These are phyloP conservation scores for Eleusine coracana DNA, from an alignment of 176 grass and related monocot species.

Conservation along the genomic window DNA sequence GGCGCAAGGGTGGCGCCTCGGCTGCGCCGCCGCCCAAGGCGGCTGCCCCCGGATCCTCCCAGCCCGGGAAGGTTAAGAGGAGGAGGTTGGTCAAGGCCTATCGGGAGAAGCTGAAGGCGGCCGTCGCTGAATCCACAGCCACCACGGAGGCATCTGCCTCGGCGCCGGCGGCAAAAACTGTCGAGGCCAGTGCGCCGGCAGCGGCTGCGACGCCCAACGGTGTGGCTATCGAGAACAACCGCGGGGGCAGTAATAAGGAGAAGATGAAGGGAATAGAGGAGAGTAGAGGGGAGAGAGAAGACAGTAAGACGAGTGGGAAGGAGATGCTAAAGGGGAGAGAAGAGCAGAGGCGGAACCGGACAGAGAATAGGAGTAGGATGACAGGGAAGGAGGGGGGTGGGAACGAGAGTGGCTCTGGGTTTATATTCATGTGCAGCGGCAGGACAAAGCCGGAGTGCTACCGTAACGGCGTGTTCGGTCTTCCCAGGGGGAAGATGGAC, in stretches of 20 bases:
- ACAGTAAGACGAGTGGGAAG: background rate
- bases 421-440: conserved; percentile 77
- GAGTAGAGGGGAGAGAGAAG: background rate
- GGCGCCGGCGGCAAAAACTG: background rate
- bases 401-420: conserved; percentile 19
- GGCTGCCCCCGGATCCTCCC: background rate
- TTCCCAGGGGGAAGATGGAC: conserved; percentile 60
- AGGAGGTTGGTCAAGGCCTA: conserved; percentile 30
- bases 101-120: conserved; percentile 33
- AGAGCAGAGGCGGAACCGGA: background rate
- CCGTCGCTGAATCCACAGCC: background rate
- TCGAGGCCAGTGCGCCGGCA: background rate
- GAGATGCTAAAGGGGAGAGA: background rate
- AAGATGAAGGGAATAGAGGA: background rate
- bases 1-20: conserved; percentile 29
- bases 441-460: conserved; percentile 81
- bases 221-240: background rate
- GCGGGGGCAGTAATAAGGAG: background rate
- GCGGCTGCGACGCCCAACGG: background rate
- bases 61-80: conserved; percentile 24
- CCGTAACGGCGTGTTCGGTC: conserved; percentile 51
- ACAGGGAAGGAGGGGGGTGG: background rate
- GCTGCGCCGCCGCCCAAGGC: conserved; percentile 26
- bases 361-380: background rate
- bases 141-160: conserved; percentile 7